Evolutionary conservation across 164 flowering plant genomes (phyloP), one percentile per base, ranked within the genome.

Genomic region (Vitis rotundifolia): DNA sequence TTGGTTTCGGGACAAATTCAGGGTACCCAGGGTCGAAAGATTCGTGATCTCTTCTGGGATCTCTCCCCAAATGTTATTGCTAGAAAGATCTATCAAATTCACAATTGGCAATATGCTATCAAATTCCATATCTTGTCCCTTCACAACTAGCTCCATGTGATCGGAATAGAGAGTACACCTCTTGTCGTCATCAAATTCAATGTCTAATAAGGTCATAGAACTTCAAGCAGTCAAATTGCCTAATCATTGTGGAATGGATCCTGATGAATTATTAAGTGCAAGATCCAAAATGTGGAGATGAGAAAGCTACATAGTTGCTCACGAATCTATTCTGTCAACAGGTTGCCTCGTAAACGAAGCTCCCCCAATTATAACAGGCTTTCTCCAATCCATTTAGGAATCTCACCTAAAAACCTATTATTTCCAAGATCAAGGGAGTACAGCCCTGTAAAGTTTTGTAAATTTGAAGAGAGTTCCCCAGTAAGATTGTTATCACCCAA

Each of bases 331-430:
- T 79, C 81, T 55, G 0, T 9, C 4, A 79, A 70, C 16, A n/a
- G 2, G 60, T 72, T 78, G 0, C 63, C 54, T 19, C 59, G 13
- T 4, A 80, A 68, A 47, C 44, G 51, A 2, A 78, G 44, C 0
- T 31, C 66, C 49, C 1, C 0, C 47, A 77, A 50, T 44, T 1
- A 5, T 6, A 49, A 11, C 3, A 63, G 2, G 2, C 16, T 37
- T 13, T 51, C 58, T 49, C 66, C 78, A 11, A 79, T 62, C 75
- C 75, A 79, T 13, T 26, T 1, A 0, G 85, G 85, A 9, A 82
- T 9, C 9, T 47, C 75, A 11, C 85, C 83, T 0, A 67, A 64
- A 2, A 79, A 55, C 14, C 53, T 67, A 16, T 82, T 82, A 9
- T 55, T 63, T 14, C 70, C 73, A 13, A 82, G 68, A 64, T 82